Base-by-base conservation (phyloP, 805 yeast genomes). In the Yarrowia keelungensis region DNA sequence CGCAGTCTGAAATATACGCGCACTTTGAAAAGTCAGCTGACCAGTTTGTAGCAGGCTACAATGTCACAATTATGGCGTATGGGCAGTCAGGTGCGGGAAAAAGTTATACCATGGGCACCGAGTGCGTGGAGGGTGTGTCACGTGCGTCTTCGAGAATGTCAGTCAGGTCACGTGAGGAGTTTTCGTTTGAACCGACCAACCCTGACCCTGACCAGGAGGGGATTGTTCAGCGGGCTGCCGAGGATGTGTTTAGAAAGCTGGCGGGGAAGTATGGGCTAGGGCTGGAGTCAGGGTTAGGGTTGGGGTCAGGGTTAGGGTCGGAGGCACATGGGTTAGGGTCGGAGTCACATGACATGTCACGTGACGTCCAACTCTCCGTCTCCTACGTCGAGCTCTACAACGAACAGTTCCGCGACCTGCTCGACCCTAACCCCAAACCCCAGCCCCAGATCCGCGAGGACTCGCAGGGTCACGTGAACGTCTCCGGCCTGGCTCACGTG, bases 301-400 rank as follows among this genome's bases (percentile, higher is more conserved):
- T 2, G 45, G 19, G 5, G 15, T n/a, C 45, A 42, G 45, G 45
- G 45, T n/a, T 15, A 42, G 45, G 45, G 45, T 36, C 38, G 19
- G 19, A 19, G 19, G 19, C 19, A 19, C 19, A 19, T 19, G 19
- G 19, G 19, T 19, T 19, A 36, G 38, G 38, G 38, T 36, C 10
- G 38, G 39, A 26, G 32, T 26, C 32, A 26, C 32, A 5, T 26
- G 32, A 38, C 8, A 11, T 1, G 39, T 38, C 39, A 38, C 39
- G 39, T 38, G 39, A 38, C 12, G 32, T 45, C 3, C 7, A 66
- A 5, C 43, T 73, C 8, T 53, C 68, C 38, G 79, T 87, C 2
- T 83, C 89, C 9, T 88, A 84, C 76, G 81, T 86, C 73, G 92
- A 88, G 73, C 85, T 88, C 38, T 88, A 88, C 73, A 88, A 89